phyloP scores from a whole-genome alignment of 2,329 filamentous ascomycete species.

The Coniochaeta hoffmannii region DNA sequence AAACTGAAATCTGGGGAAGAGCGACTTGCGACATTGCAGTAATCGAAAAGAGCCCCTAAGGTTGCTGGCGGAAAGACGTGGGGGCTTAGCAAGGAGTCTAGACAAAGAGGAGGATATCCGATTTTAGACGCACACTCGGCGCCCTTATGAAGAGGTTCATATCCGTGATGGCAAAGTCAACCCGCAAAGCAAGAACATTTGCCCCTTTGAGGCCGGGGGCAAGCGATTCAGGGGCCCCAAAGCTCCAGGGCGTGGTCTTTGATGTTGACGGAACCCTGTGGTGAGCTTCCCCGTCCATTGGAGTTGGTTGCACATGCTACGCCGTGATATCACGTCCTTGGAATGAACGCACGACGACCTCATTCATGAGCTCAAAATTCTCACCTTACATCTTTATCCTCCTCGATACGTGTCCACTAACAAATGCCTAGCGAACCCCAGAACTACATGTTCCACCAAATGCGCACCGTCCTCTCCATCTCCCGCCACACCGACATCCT shows the following conservation, averaged over 20 bases:
- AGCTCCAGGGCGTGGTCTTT: conserved; percentile 62
- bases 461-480: conserved; percentile 71
- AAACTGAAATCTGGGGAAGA: not conserved
- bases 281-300: conserved; percentile 41
- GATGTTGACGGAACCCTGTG: conserved; percentile 94
- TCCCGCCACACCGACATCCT: conserved; percentile 73
- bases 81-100: not conserved
- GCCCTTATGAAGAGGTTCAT: conserved; percentile 1
- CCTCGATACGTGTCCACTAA: too few species aligned
- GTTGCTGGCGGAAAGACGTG: not conserved
- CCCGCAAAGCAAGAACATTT: not conserved
- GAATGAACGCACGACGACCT: too few species aligned
- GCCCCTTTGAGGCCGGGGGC: conserved; percentile 1
- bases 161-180: not conserved
- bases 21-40: not conserved
- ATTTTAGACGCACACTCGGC: not conserved
- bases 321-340: too few species aligned
- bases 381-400: not conserved
- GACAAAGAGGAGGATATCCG: too few species aligned
- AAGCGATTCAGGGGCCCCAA: conserved; percentile 25
- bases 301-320: too few species aligned
- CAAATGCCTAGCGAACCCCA: conserved; percentile 62
- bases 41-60: not conserved
- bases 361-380: too few species aligned
- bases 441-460: conserved; percentile 90